Conservation (phyloP, 2,329 filamentous ascomycete genomes). For the Microdochium paspali region DNA sequence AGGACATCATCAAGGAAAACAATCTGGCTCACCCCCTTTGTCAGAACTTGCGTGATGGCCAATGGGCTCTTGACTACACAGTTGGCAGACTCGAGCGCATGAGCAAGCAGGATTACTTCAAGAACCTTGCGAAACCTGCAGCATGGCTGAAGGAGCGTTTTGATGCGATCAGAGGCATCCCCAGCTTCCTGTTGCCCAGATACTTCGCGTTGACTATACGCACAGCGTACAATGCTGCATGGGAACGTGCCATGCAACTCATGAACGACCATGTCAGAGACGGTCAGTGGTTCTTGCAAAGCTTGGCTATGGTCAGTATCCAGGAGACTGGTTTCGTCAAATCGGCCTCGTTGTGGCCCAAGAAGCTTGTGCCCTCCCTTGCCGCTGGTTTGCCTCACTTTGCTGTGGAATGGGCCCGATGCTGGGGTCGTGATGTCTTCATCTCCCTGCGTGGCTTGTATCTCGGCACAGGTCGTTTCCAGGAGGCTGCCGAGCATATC, state of each 20-base stretch:
- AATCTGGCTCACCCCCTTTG: slow-evolving; percentile 89
- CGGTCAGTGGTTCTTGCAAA: slow-evolving; percentile 83
- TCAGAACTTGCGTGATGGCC: slow-evolving; percentile 81
- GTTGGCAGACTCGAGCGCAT: slow-evolving; percentile 68
- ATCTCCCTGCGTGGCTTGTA: slow-evolving; percentile 91
- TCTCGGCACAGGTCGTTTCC: slow-evolving; percentile 79
- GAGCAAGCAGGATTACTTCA: slow-evolving; percentile 52
- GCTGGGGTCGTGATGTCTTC: slow-evolving; percentile 96
- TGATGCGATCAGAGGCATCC: slow-evolving; percentile 73
- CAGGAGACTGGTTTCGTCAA: slow-evolving; percentile 86
- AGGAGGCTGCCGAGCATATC: slow-evolving; percentile 88
- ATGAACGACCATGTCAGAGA: slow-evolving; percentile 69
- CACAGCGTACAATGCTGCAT: slow-evolving; percentile 78
- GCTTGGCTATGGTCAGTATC: slow-evolving; percentile 80
- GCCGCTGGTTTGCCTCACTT: slow-evolving; percentile 94
- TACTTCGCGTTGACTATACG: slow-evolving; percentile 89
- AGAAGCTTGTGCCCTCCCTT: slow-evolving; percentile 73
- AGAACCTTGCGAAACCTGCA: slow-evolving; percentile 54
- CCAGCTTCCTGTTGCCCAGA: slow-evolving; percentile 80
- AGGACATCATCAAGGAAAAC: slow-evolving; percentile 77
- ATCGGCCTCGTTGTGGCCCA: slow-evolving; percentile 83
- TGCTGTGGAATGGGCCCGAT: slow-evolving; percentile 84
- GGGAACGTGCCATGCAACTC: slow-evolving; percentile 66
- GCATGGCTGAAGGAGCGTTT: slow-evolving; percentile 79
- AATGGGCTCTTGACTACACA: slow-evolving; percentile 89